Conservation (phyloP, 176 grass and related monocot species). For the Rhynchospora tenuis region DNA sequence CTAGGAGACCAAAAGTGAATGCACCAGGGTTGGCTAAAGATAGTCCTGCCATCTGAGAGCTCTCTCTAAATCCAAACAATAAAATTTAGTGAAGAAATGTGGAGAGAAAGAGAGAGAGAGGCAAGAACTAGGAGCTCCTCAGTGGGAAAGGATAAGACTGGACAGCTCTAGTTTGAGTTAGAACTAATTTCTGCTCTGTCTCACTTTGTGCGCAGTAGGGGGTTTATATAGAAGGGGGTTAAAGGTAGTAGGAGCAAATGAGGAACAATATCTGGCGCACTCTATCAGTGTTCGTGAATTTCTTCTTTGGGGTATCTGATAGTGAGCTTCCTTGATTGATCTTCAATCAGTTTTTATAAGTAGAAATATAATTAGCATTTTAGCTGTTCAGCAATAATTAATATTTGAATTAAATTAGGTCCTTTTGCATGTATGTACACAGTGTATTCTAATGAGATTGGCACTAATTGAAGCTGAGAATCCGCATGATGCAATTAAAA, state of each 20-base stretch:
- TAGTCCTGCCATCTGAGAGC: slow-evolving; percentile 28
- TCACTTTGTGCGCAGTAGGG: not conserved
- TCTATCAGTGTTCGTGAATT: not conserved
- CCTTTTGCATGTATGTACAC: not conserved
- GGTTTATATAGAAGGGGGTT: slow-evolving; percentile 28
- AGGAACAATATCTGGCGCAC: slow-evolving; percentile 10
- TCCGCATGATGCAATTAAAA: not conserved
- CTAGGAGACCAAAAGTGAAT: slow-evolving; percentile 72
- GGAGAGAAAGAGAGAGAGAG: slow-evolving; percentile 2
- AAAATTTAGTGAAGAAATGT: slow-evolving; percentile 15
- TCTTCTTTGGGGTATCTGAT: not conserved
- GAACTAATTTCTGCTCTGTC: not conserved
- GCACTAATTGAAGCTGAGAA: not conserved
- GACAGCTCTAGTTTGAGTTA: not conserved
- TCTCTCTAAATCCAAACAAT: slow-evolving; percentile 14
- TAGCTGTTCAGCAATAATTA: slow-evolving; percentile 28
- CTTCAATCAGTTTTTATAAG: not conserved
- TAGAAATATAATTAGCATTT: not conserved
- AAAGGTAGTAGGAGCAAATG: not conserved
- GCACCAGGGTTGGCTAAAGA: slow-evolving; percentile 57
- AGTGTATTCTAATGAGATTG: not conserved
- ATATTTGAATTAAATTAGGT: not conserved
- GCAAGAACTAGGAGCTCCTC: slow-evolving; percentile 19
- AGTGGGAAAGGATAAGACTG: slow-evolving; percentile 3
- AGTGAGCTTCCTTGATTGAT: not conserved